A percentile compares a stretch with the other conserved stretches of the same genome.
Evolutionary conservation across 2,329 filamentous ascomycete species (phyloP).

Genomic region (Sporothrix humicola): DNA sequence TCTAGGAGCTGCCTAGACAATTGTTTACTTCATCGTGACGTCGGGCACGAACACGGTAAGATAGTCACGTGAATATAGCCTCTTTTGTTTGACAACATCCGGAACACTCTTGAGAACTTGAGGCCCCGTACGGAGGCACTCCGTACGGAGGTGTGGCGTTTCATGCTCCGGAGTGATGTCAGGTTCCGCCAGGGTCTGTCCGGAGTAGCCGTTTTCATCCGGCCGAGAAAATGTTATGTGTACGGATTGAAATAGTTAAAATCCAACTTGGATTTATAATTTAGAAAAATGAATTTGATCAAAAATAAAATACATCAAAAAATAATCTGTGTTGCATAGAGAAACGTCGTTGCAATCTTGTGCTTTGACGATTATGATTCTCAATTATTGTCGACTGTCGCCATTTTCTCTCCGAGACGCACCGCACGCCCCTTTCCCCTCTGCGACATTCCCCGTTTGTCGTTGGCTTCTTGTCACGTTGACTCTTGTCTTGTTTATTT

Average conservation of each 20-base stretch:
- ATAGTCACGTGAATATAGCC: neutral
- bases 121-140: neutral
- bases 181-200: neutral
- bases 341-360: neutral
- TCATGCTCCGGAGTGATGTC: neutral
- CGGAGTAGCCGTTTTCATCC: neutral
- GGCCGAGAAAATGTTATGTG: neutral
- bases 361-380: slow-evolving; percentile 2
- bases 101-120: neutral
- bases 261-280: too few species aligned
- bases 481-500: neutral
- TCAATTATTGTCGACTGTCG: neutral
- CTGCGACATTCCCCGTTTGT: neutral
- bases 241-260: too few species aligned
- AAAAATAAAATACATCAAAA: neutral
- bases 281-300: neutral
- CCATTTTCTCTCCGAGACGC: slow-evolving; percentile 10
- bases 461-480: neutral
- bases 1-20: neutral
- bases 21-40: slow-evolving; percentile 14
- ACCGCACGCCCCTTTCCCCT: neutral
- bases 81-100: neutral
- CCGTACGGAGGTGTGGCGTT: slow-evolving; percentile 11
- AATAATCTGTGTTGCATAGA: neutral
- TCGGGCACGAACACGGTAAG: neutral